Evolutionary conservation across 2,329 filamentous ascomycete genomes (phyloP).

Genomic region (Cercospora sp.): DNA sequence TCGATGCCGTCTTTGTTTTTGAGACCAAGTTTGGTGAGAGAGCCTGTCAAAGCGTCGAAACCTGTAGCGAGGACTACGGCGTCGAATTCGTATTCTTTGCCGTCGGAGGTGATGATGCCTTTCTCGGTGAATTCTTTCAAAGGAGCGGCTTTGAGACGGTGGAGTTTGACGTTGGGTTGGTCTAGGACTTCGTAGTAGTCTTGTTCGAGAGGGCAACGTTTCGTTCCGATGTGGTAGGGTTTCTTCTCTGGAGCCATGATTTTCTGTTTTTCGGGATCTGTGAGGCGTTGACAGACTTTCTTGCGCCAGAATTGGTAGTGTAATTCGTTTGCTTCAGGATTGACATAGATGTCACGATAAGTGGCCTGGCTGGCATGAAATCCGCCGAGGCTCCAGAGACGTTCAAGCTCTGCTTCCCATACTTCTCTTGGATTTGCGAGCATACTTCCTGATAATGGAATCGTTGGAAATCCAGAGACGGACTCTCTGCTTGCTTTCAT

Average conservation of each 20-base stretch:
- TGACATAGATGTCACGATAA: slow-evolving; percentile 55
- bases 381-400: slow-evolving; percentile 50
- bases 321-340: slow-evolving; percentile 51
- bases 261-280: slow-evolving; percentile 51
- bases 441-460: slow-evolving; percentile 53
- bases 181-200: slow-evolving; percentile 51
- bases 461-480: slow-evolving; percentile 57
- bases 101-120: slow-evolving; percentile 45
- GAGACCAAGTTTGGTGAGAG: slow-evolving; percentile 40
- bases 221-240: slow-evolving; percentile 53
- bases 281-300: slow-evolving; percentile 53
- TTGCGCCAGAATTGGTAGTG: slow-evolving; percentile 58
- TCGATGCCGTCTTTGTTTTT: slow-evolving; percentile 30
- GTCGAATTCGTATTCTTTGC: slow-evolving; percentile 45
- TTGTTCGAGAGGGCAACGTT: slow-evolving; percentile 45
- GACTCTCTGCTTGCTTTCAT: slow-evolving; percentile 42
- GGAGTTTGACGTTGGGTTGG: slow-evolving; percentile 44
- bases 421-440: slow-evolving; percentile 47
- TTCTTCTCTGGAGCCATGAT: slow-evolving; percentile 51
- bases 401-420: slow-evolving; percentile 46
- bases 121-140: slow-evolving; percentile 45
- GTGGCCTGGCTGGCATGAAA: slow-evolving; percentile 56
- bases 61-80: slow-evolving; percentile 49
- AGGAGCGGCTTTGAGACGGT: slow-evolving; percentile 45
- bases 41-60: slow-evolving; percentile 45